A percentile compares a stretch with the other conserved stretches of the same genome.
Evolutionary conservation across 192 early-diverging fungal species (phyloP).

Genomic region (Coemansia biformis): DNA sequence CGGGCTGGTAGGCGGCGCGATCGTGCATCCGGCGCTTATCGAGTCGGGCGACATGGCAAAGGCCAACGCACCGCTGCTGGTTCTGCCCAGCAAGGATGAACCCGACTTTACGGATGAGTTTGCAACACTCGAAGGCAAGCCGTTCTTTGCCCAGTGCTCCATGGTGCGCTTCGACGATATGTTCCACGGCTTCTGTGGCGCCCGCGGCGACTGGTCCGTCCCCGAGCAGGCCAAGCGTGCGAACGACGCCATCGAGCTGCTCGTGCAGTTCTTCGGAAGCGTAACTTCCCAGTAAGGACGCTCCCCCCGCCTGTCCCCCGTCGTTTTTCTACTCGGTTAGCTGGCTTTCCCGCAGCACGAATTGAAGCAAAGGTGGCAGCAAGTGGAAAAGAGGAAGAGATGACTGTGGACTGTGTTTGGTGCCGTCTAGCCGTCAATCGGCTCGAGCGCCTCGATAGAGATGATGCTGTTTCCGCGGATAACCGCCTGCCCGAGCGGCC

Average conservation of each 20-base stretch:
- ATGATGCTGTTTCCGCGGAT: constrained; percentile 74
- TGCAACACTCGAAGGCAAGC: constrained; percentile 39
- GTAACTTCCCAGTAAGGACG: constrained; percentile 12
- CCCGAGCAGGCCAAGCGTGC: constrained; percentile 46
- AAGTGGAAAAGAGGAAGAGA: not conserved
- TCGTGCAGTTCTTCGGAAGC: constrained; percentile 47
- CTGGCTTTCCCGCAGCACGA: no score
- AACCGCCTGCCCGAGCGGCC: constrained; percentile 84
- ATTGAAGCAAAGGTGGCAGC: no score
- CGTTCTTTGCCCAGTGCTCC: constrained; percentile 49
- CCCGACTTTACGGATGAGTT: constrained; percentile 24
- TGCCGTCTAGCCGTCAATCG: constrained; percentile 41
- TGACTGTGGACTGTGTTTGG: no score
- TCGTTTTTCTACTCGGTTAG: no score
- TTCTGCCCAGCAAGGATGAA: constrained; percentile 64
- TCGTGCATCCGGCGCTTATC: constrained; percentile 64
- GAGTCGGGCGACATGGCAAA: constrained; percentile 46
- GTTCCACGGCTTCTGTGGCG: constrained; percentile 55
- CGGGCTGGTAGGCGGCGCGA: constrained; percentile 51
- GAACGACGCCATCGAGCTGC: constrained; percentile 52
- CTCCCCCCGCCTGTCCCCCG: no score
- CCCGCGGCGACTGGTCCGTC: constrained; percentile 54
- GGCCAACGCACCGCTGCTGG: constrained; percentile 56
- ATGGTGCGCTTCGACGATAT: constrained; percentile 58
- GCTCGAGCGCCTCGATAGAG: constrained; percentile 64